Conservation (phyloP, 1,284 basidiomycete genomes). For the Irpex lacteus region DNA sequence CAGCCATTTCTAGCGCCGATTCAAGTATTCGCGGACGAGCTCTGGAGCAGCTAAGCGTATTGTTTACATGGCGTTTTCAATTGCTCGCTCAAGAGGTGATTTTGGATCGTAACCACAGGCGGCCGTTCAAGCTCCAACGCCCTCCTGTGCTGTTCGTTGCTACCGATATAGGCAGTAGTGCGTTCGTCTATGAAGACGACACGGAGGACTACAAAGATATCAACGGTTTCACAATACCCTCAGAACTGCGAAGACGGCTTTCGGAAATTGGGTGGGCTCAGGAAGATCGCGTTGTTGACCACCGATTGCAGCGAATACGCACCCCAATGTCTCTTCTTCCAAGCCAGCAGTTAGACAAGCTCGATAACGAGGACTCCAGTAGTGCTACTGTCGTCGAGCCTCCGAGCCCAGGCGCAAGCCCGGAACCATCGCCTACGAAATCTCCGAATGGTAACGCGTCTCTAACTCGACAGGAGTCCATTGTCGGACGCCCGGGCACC, state of each 20-base stretch:
- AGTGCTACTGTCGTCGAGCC: background rate
- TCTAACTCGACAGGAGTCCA: slow-evolving; percentile 54
- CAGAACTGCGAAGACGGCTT: slow-evolving; percentile 59
- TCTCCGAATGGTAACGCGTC: slow-evolving; percentile 24
- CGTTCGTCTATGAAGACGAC: slow-evolving; percentile 54
- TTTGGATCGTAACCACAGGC: slow-evolving; percentile 53
- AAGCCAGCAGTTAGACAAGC: slow-evolving; percentile 47
- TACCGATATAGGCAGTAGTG: slow-evolving; percentile 64
- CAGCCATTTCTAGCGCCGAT: slow-evolving; percentile 37
- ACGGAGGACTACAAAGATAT: slow-evolving; percentile 46
- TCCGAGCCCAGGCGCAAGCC: slow-evolving; percentile 32
- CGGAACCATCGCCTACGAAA: slow-evolving; percentile 34
- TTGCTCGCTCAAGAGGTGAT: slow-evolving; percentile 59
- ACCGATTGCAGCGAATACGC: slow-evolving; percentile 52
- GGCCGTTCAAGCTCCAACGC: slow-evolving; percentile 65
- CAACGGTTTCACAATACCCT: slow-evolving; percentile 44
- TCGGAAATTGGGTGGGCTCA: slow-evolving; percentile 72
- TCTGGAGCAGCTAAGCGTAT: slow-evolving; percentile 47
- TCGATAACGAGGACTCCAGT: slow-evolving; percentile 13
- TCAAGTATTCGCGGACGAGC: slow-evolving; percentile 44
- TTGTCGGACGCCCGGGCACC: slow-evolving; percentile 39
- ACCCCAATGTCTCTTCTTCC: slow-evolving; percentile 66
- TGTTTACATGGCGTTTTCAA: slow-evolving; percentile 66
- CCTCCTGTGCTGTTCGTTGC: slow-evolving; percentile 65
- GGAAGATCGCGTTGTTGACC: slow-evolving; percentile 52